These are phyloP conservation scores for Spongospora subterranea DNA, from an alignment of 208 protist genomes.

Conservation along the genomic window DNA sequence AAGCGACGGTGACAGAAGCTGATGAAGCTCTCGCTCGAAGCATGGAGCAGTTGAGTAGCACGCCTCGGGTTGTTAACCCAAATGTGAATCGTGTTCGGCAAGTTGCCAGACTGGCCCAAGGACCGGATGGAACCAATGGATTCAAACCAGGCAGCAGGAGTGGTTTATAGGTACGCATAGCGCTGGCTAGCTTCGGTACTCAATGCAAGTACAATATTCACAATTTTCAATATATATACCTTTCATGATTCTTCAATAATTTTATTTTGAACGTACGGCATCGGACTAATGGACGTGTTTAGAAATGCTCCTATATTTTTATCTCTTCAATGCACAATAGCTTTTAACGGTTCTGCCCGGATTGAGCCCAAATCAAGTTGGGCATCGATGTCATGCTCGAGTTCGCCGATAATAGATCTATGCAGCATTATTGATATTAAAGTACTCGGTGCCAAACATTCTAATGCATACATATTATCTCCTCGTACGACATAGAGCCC, in stretches of 20 bases:
- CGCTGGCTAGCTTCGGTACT: background rate
- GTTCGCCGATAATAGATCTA: slow-evolving; percentile 70
- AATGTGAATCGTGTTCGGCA: slow-evolving; percentile 19
- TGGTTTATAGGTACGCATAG: background rate
- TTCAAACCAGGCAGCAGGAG: slow-evolving; percentile 14
- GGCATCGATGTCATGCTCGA: slow-evolving; percentile 70
- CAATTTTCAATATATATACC: background rate
- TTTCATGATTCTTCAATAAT: background rate
- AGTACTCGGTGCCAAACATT: background rate
- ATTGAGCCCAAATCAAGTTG: slow-evolving; percentile 60
- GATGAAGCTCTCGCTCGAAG: background rate
- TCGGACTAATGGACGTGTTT: no score
- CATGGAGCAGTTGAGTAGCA: background rate
- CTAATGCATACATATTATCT: slow-evolving; percentile 75
- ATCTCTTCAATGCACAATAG: slow-evolving; percentile 69
- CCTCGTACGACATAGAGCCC: slow-evolving; percentile 78
- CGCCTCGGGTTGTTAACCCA: background rate
- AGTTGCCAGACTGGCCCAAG: background rate
- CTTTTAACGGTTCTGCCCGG: slow-evolving; percentile 64
- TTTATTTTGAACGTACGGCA: background rate
- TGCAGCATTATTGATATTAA: slow-evolving; percentile 37
- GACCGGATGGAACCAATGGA: slow-evolving; percentile 19
- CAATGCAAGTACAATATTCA: background rate
- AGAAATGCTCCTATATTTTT: no score
- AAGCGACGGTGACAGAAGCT: background rate